phyloP scores from a whole-genome alignment of 208 protist genomes.

The Trichomonas vaginalis region DNA sequence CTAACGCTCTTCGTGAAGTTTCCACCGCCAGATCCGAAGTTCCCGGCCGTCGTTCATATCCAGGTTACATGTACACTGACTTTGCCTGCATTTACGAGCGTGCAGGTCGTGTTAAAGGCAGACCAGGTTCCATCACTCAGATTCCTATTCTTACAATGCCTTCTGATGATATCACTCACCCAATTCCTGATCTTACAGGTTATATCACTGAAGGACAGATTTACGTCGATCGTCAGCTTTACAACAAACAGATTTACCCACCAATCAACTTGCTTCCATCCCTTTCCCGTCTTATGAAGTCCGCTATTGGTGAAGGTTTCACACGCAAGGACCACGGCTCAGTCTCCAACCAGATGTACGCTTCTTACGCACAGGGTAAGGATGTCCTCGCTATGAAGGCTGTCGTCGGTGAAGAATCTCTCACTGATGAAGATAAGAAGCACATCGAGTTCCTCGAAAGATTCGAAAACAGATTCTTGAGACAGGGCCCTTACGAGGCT shows the following conservation, averaged over 20 bases:
- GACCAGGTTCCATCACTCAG: conserved; percentile 97
- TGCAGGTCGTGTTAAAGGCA: conserved; percentile 90
- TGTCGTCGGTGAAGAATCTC: conserved; percentile 67
- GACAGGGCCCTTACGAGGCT: conserved; percentile 75
- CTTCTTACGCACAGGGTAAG: conserved; percentile 97
- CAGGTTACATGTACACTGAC: conserved; percentile 99
- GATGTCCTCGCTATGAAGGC: conserved; percentile 63
- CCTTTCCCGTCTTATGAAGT: conserved; percentile 99
- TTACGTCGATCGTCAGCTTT: conserved; percentile 95
- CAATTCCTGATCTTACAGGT: conserved; percentile 98
- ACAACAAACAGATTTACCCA: conserved; percentile 94
- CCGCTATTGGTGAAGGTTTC: conserved; percentile 97
- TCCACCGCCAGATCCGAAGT: conserved; percentile 97
- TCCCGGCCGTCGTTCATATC: conserved; percentile 95
- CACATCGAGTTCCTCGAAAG: conserved; percentile 98
- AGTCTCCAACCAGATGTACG: conserved; percentile 97
- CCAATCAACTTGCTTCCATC: conserved; percentile 99
- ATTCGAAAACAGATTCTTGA: conserved; percentile 97
- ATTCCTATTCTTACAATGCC: conserved; percentile 99
- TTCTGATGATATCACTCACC: conserved; percentile 99
- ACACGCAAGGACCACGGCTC: conserved; percentile 90
- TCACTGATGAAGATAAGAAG: conserved; percentile 88
- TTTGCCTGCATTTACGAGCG: conserved; percentile 98
- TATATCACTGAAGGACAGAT: conserved; percentile 96
- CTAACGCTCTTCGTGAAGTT: conserved; percentile 97